A percentile compares a stretch with the other conserved stretches of the same genome.
Evolutionary conservation across 2,329 filamentous ascomycete species (phyloP).

Genomic region (Tolypocladium amazonense): DNA sequence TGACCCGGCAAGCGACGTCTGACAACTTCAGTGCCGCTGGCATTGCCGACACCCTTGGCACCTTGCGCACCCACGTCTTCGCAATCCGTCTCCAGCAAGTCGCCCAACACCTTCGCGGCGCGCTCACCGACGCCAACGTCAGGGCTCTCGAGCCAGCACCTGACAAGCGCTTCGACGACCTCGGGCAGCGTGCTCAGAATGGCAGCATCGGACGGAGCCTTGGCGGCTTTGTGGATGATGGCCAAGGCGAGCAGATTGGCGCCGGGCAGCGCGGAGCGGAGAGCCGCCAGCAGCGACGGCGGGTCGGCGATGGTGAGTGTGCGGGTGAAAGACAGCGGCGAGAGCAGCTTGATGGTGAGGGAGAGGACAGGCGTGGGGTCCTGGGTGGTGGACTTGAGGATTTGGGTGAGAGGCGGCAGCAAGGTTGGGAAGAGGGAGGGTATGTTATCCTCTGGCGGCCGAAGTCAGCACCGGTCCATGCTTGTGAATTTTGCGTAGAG

Average conservation of each 20-base stretch:
- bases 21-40: constrained; percentile 22
- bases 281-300: constrained; percentile 38
- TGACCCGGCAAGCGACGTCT: constrained; percentile 33
- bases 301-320: constrained; percentile 40
- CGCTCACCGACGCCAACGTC: constrained; percentile 46
- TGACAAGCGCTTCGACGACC: constrained; percentile 36
- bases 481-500: background rate
- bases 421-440: constrained; percentile 39
- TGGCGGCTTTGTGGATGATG: constrained; percentile 44
- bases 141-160: constrained; percentile 40
- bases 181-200: constrained; percentile 38
- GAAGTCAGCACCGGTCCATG: background rate
- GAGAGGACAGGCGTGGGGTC: constrained; percentile 41
- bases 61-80: constrained; percentile 21
- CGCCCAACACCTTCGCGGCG: constrained; percentile 37
- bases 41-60: constrained; percentile 7
- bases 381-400: constrained; percentile 39
- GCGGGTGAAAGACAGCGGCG: constrained; percentile 40
- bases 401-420: constrained; percentile 40
- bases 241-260: constrained; percentile 48
- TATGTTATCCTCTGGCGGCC: constrained; percentile 35
- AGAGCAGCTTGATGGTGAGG: constrained; percentile 44
- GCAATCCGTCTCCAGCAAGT: constrained; percentile 46
- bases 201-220: constrained; percentile 34
- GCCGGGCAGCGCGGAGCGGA: constrained; percentile 42